These are phyloP conservation scores for Penicillium sp. DNA, from an alignment of 2,329 filamentous ascomycete species.

Conservation along the genomic window DNA sequence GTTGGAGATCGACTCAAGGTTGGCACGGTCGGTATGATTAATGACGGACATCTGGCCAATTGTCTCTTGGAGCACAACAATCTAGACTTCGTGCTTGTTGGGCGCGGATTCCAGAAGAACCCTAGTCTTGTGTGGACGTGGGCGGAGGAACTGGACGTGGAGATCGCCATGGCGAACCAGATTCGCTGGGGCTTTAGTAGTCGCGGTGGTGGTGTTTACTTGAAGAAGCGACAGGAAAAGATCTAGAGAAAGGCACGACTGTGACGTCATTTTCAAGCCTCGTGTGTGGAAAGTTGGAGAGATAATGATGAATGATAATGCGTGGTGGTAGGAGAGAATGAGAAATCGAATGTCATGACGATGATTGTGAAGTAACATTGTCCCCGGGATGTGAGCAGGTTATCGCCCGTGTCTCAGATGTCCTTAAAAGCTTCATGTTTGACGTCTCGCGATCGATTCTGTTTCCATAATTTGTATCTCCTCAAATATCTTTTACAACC, in stretches of 20 bases:
- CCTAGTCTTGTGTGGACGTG: constrained; percentile 75
- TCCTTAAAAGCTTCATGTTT: too few relatives aligned
- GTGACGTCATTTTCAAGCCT: background rate
- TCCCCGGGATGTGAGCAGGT: too few relatives aligned
- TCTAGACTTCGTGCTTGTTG: constrained; percentile 73
- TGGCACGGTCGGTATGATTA: constrained; percentile 75
- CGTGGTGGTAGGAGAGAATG: background rate
- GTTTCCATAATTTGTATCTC: too few relatives aligned
- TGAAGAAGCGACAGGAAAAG: constrained; percentile 25
- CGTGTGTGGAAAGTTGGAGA: background rate
- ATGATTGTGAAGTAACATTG: too few relatives aligned
- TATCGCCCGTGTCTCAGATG: too few relatives aligned
- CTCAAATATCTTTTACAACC: background rate
- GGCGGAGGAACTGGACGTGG: constrained; percentile 72
- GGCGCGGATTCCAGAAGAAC: constrained; percentile 78
- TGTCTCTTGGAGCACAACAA: constrained; percentile 56
- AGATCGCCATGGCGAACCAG: constrained; percentile 74
- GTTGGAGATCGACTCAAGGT: constrained; percentile 74
- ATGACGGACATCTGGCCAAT: constrained; percentile 69
- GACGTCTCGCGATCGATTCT: too few relatives aligned
- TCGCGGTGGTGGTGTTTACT: constrained; percentile 25
- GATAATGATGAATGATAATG: background rate
- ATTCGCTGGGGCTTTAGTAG: constrained; percentile 61
- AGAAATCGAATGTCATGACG: too few relatives aligned
- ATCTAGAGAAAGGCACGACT: constrained; percentile 15